A percentile compares a stretch with the other conserved stretches of the same genome.
Evolutionary conservation across 805 yeast genomes (phyloP).

Genomic region (Wickerhamiella hasegawae): DNA sequence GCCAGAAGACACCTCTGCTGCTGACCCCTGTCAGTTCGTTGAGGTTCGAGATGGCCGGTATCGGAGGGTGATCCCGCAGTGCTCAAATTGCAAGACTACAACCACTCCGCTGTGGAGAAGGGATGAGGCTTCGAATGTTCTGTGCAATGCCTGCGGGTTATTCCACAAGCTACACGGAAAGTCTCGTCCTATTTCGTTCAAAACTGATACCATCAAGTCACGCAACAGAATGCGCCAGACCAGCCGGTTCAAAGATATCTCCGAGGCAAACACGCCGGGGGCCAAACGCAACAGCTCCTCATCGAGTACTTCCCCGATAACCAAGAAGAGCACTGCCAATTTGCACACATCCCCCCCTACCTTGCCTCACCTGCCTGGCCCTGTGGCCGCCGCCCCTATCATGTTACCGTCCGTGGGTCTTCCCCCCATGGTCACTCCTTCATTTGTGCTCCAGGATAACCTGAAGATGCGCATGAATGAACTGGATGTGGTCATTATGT

Average conservation of each 20-base stretch:
- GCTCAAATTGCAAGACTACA: constrained; percentile 79
- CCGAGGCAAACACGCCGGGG: too few relatives aligned
- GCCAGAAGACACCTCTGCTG: too few relatives aligned
- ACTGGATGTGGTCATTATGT: constrained; percentile 2
- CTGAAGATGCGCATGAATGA: constrained; percentile 3
- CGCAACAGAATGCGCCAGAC: constrained; percentile 46
- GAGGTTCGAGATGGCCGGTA: constrained; percentile 7
- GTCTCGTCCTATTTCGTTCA: constrained; percentile 76
- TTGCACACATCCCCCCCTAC: neutral
- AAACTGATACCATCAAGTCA: constrained; percentile 84
- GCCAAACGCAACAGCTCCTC: too few relatives aligned
- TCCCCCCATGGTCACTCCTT: too few relatives aligned
- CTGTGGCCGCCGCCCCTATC: too few relatives aligned
- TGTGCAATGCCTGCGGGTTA: constrained; percentile 93
- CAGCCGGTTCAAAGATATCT: too few relatives aligned
- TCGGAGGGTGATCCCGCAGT: constrained; percentile 16
- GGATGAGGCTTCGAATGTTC: constrained; percentile 78
- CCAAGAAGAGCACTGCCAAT: neutral
- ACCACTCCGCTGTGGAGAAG: constrained; percentile 95
- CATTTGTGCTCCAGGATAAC: too few relatives aligned
- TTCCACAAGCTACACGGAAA: constrained; percentile 90
- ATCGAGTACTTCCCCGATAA: neutral
- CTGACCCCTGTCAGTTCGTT: too few relatives aligned
- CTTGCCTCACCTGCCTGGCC: too few relatives aligned
- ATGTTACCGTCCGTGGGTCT: too few relatives aligned